Evolutionary conservation across 139 green algal species (phyloP), one percentile per base, ranked within the genome.

Genomic region (Gonium pectorale): DNA sequence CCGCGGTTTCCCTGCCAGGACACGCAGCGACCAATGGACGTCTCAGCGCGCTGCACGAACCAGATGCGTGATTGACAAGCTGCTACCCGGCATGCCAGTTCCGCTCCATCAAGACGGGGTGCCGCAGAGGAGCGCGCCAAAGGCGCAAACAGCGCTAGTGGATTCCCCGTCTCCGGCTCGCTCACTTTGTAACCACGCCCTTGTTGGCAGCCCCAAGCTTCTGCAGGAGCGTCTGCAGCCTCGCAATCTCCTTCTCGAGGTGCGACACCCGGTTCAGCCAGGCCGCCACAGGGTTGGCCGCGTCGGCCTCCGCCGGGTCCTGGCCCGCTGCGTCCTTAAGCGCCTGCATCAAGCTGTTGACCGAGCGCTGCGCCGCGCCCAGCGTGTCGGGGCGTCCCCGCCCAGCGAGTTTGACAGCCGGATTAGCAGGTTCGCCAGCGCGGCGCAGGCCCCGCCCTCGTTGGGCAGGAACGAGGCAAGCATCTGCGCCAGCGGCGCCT

Each of bases 1-100:
- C 79, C 29, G 87, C 71, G 22, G 89, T 87, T 66, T 90, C 84
- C 85, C 90, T 93, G 89, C 31, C 31, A 3, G n/a, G n/a, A n/a
- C n/a, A n/a, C n/a, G n/a, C n/a, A n/a, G n/a, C n/a, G n/a, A n/a
- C n/a, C n/a, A n/a, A n/a, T n/a, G n/a, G n/a, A n/a, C n/a, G n/a
- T n/a, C n/a, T n/a, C n/a, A n/a, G n/a, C n/a, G n/a, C n/a, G n/a
- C n/a, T n/a, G n/a, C n/a, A n/a, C n/a, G n/a, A n/a, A n/a, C n/a
- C n/a, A n/a, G n/a, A n/a, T n/a, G n/a, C n/a, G n/a, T n/a, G n/a
- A n/a, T n/a, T n/a, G n/a, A n/a, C n/a, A n/a, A n/a, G n/a, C n/a
- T n/a, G n/a, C n/a, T n/a, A n/a, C n/a, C n/a, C n/a, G n/a, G n/a
- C n/a, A n/a, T n/a, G n/a, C n/a, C n/a, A n/a, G n/a, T n/a, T n/a